Evolutionary conservation across 164 flowering plant genomes (phyloP).

Genomic region (Stephania yunnanensis): DNA sequence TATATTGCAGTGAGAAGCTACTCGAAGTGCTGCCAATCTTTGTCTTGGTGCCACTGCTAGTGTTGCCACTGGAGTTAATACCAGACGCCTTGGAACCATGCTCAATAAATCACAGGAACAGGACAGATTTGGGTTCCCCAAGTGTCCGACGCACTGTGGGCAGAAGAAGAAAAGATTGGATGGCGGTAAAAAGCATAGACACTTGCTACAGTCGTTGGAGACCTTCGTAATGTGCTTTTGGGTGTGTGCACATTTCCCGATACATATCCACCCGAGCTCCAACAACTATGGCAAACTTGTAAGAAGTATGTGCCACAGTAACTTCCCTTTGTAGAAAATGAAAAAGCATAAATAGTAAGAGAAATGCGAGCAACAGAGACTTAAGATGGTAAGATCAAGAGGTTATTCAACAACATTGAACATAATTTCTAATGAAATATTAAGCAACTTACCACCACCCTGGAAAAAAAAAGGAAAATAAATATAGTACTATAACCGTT

Average conservation of each 20-base stretch:
- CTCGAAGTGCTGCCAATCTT: neutral
- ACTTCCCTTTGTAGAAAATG: neutral
- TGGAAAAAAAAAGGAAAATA: too few relatives aligned
- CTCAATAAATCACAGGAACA: constrained; percentile 1
- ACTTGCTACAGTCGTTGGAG: too few relatives aligned
- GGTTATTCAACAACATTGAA: too few relatives aligned
- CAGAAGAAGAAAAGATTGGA: neutral
- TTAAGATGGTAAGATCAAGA: neutral
- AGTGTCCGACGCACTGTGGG: neutral
- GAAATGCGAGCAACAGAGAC: neutral
- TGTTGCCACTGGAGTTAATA: neutral
- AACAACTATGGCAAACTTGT: too few relatives aligned
- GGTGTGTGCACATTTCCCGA: too few relatives aligned
- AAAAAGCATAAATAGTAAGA: neutral
- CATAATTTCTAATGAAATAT: too few relatives aligned
- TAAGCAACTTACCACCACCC: neutral
- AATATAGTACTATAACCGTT: too few relatives aligned
- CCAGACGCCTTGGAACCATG: neutral
- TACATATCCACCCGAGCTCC: too few relatives aligned
- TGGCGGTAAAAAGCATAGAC: too few relatives aligned
- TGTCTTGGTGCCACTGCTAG: neutral
- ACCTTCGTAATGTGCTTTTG: too few relatives aligned
- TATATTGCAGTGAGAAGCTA: neutral
- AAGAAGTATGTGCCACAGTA: too few relatives aligned
- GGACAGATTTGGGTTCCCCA: neutral